These are phyloP conservation scores for Auricularia cornea DNA, from an alignment of 768 basidiomycete species.

Conservation along the genomic window DNA sequence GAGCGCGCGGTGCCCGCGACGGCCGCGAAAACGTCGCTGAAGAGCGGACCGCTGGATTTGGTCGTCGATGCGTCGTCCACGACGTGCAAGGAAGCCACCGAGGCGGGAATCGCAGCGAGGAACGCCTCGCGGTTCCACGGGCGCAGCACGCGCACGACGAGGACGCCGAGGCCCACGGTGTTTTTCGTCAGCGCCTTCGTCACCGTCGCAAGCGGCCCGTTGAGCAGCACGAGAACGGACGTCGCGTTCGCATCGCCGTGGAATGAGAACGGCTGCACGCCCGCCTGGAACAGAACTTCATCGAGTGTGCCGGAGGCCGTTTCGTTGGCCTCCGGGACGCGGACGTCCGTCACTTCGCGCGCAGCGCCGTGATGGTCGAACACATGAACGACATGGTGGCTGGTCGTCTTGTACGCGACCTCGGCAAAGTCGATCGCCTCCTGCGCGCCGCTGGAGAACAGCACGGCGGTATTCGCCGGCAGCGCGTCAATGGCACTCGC, in stretches of 20 bases:
- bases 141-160: slow-evolving; percentile 70
- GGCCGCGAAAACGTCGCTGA: slow-evolving; percentile 53
- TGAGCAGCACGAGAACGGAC: slow-evolving; percentile 61
- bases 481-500: slow-evolving; percentile 51
- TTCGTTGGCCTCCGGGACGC: slow-evolving; percentile 30
- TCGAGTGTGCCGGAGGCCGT: slow-evolving; percentile 28
- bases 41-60: slow-evolving; percentile 55
- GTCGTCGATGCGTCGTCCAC: slow-evolving; percentile 68
- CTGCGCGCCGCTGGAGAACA: slow-evolving; percentile 78
- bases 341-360: slow-evolving; percentile 61
- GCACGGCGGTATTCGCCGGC: slow-evolving; percentile 56
- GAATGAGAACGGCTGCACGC: slow-evolving; percentile 76
- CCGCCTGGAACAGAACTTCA: slow-evolving; percentile 44
- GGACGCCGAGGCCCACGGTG: slow-evolving; percentile 48
- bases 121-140: slow-evolving; percentile 75
- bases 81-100: slow-evolving; percentile 55
- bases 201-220: slow-evolving; percentile 65
- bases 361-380: slow-evolving; percentile 80
- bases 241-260: slow-evolving; percentile 53
- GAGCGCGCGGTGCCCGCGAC: slow-evolving; percentile 15
- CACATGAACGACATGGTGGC: slow-evolving; percentile 73
- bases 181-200: slow-evolving; percentile 43
- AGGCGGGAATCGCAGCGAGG: slow-evolving; percentile 47
- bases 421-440: slow-evolving; percentile 72
- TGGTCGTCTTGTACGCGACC: slow-evolving; percentile 61